Base-by-base conservation (phyloP, 805 yeast genomes). In the Monosporozyma aerobia region DNA sequence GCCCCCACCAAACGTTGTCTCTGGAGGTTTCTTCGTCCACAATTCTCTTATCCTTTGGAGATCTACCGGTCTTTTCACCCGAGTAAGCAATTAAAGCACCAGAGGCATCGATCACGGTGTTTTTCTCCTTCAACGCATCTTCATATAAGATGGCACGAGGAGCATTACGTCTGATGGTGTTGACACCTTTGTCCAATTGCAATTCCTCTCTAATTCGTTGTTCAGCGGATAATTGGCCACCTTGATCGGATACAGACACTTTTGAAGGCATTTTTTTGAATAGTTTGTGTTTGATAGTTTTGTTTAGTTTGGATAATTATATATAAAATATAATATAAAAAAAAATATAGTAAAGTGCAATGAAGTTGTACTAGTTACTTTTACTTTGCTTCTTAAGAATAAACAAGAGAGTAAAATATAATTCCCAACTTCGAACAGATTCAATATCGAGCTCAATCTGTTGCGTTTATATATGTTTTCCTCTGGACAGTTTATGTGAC, bases 1-100 rank as follows among this genome's bases (percentile, higher is more conserved):
- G 98, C 27, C 99, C 99, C 99, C 99, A 92, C 99, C 99, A 92
- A 63, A 92, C 82, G 66, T 90, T 76, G 54, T 87, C 79, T 55
- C 79, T 73, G 41, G 97, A 89, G 50, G 94, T 78, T 62, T 81
- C 85, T 76, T 94, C 98, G 64, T 90, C 97, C 57, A 92, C 97
- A 70, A 92, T 88, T 76, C 99, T 87, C 73, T 92, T 92, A 75
- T 92, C 99, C 77, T 87, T 87, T 69, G 99, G 99, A 37, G 97
- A 92, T 74, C 99, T 85, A 65, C 99, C 99, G 52, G 98, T 92
- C 76, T 92, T 92, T 60, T 81, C 76, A 67, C 99, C 99, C 22
- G 97, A 89, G 74, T 82, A 90, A 48, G 99, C 98, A 72, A 92
- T 85, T 60, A 92, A 78, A 48, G 98, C 97, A 69, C 99, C 99